Conservation (phyloP, 2,329 filamentous ascomycete genomes). For the Trichoderma brevicompactum region DNA sequence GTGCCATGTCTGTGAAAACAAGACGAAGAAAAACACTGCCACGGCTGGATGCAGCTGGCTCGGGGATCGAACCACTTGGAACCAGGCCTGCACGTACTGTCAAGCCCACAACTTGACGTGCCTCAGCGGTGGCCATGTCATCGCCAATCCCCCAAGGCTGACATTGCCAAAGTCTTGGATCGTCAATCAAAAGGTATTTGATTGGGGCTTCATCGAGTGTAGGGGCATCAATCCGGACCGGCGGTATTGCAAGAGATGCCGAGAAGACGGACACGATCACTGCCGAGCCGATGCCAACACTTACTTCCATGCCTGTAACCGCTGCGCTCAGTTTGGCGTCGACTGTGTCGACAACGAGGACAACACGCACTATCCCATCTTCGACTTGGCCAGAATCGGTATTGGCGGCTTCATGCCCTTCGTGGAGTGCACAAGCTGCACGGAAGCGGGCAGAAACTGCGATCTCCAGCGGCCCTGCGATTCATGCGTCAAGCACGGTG, state of each 20-base stretch:
- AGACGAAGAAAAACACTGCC: conserved; percentile 15
- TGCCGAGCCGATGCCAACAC: conserved; percentile 32
- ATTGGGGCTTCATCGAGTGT: conserved; percentile 32
- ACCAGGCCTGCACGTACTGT: conserved; percentile 35
- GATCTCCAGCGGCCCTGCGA: conserved; percentile 47
- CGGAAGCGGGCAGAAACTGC: conserved; percentile 36
- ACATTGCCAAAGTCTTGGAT: conserved; percentile 31
- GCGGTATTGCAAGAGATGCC: conserved; percentile 31
- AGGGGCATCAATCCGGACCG: conserved; percentile 30
- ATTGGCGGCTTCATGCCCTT: conserved; percentile 39
- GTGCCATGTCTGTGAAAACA: conserved; percentile 35
- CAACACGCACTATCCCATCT: conserved; percentile 33
- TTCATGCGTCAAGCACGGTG: conserved; percentile 36
- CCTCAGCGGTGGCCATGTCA: conserved; percentile 30
- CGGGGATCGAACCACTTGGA: conserved; percentile 32
- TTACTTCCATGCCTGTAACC: conserved; percentile 33
- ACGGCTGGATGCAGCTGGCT: conserved; percentile 35
- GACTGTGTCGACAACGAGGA: conserved; percentile 34
- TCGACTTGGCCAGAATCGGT: conserved; percentile 40
- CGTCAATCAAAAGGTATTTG: conserved; percentile 18
- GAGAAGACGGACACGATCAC: conserved; percentile 26
- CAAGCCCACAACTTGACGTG: conserved; percentile 31
- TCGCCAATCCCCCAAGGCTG: conserved; percentile 24
- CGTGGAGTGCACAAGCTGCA: conserved; percentile 36
- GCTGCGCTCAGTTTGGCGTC: conserved; percentile 41